phyloP scores from a whole-genome alignment of 495 filamentous ascomycete species.

The Xylona heveae region DNA sequence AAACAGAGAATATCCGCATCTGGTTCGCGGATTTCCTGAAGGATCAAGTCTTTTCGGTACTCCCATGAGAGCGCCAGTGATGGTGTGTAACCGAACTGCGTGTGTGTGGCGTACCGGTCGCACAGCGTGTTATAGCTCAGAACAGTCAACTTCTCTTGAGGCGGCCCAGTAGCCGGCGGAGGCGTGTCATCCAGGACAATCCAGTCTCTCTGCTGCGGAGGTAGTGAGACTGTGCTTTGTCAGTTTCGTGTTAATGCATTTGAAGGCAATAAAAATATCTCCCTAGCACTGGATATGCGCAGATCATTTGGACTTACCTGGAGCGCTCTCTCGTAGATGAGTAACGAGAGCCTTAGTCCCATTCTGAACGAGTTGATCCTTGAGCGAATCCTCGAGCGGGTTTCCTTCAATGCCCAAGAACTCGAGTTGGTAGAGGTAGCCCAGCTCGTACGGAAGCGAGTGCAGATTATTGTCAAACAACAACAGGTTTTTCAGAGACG shows the following conservation, averaged over 20 bases:
- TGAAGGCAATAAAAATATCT: no score
- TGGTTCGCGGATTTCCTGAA: slow-evolving; percentile 57
- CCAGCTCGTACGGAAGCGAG: slow-evolving; percentile 65
- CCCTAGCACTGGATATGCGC: no score
- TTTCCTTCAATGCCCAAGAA: slow-evolving; percentile 87
- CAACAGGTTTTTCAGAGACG: slow-evolving; percentile 54
- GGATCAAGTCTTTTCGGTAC: slow-evolving; percentile 58
- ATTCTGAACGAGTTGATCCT: slow-evolving; percentile 57
- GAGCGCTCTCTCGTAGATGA: slow-evolving; percentile 59
- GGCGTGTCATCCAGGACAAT: slow-evolving; percentile 39
- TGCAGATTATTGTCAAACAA: slow-evolving; percentile 79
- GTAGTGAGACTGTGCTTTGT: slow-evolving; percentile 49
- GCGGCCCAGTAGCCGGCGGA: slow-evolving; percentile 11
- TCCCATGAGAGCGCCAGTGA: slow-evolving; percentile 63
- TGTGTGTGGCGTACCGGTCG: slow-evolving; percentile 67
- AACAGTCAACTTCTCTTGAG: slow-evolving; percentile 46
- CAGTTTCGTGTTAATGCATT: no score
- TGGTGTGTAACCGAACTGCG: slow-evolving; percentile 76
- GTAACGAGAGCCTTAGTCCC: slow-evolving; percentile 72
- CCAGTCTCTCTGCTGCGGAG: slow-evolving; percentile 55
- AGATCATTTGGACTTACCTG: slow-evolving; percentile 33
- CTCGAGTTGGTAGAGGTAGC: slow-evolving; percentile 67
- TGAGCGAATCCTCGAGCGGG: slow-evolving; percentile 48
- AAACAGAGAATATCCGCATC: slow-evolving; percentile 78
- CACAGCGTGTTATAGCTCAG: slow-evolving; percentile 90